Evolutionary conservation across 108 stramenopile species (phyloP).

Genomic region (Pseudonitzschia pungens): DNA sequence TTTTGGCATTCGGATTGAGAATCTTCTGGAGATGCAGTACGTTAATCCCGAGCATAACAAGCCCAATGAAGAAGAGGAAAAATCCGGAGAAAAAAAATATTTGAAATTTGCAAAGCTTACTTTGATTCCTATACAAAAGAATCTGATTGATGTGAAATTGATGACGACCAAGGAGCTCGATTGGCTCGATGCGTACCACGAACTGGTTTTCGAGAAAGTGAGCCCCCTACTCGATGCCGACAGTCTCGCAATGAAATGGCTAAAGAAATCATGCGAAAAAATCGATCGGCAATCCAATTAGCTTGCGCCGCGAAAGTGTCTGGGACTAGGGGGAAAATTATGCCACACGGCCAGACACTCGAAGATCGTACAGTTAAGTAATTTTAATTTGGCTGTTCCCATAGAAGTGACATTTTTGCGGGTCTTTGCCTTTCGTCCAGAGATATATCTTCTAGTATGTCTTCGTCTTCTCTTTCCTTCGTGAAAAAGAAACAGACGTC

Average conservation of each 20-base stretch:
- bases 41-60: constrained; percentile 43
- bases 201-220: constrained; percentile 72
- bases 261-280: constrained; percentile 68
- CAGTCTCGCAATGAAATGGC: constrained; percentile 76
- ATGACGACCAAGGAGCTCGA: constrained; percentile 77
- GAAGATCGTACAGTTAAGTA: not conserved
- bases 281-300: constrained; percentile 44
- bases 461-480: constrained; percentile 37
- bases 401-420: constrained; percentile 61
- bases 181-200: constrained; percentile 89
- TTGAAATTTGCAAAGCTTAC: constrained; percentile 82
- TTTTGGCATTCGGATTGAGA: constrained; percentile 97
- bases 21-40: constrained; percentile 72
- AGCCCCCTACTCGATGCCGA: constrained; percentile 68
- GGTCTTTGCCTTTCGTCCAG: constrained; percentile 64
- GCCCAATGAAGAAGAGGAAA: constrained; percentile 27
- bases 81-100: constrained; percentile 57
- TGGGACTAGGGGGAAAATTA: too few relatives aligned
- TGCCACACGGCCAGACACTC: too few relatives aligned
- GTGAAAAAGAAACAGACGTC: constrained; percentile 51
- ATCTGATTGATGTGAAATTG: constrained; percentile 70
- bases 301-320: not conserved
- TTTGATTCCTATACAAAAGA: constrained; percentile 89
- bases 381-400: constrained; percentile 23
- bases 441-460: constrained; percentile 47